phyloP scores from a whole-genome alignment of 306 rosid species.

The Senna siamea region DNA sequence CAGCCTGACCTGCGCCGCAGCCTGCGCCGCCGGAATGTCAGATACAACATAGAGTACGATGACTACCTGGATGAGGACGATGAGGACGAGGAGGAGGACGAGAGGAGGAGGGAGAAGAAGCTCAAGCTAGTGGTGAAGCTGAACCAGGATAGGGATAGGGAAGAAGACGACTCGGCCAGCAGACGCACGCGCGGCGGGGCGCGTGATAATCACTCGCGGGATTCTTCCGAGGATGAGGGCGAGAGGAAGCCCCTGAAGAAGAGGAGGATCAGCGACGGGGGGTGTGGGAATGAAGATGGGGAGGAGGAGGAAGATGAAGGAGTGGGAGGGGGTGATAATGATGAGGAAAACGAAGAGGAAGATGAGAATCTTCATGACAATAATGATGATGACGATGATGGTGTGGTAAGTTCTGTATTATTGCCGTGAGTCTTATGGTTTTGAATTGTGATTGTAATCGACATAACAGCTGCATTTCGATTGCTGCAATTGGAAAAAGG shows the following conservation, averaged over 20 bases:
- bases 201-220: slow-evolving; percentile 57
- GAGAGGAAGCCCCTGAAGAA: slow-evolving; percentile 59
- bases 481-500: background rate
- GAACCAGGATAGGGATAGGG: slow-evolving; percentile 54
- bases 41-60: slow-evolving; percentile 86
- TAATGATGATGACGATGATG: slow-evolving; percentile 46
- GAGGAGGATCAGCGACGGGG: slow-evolving; percentile 50
- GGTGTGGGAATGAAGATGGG: slow-evolving; percentile 39
- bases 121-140: slow-evolving; percentile 87
- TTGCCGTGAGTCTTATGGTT: background rate
- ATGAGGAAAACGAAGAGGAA: slow-evolving; percentile 20
- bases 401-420: slow-evolving; percentile 58
- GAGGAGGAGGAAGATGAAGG: slow-evolving; percentile 40
- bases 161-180: slow-evolving; percentile 38
- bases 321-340: slow-evolving; percentile 42
- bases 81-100: slow-evolving; percentile 71
- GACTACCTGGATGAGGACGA: slow-evolving; percentile 79
- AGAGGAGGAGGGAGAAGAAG: slow-evolving; percentile 81
- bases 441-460: background rate
- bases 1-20: slow-evolving; percentile 76
- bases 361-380: slow-evolving; percentile 36
- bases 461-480: slow-evolving; percentile 6
- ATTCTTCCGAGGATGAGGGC: slow-evolving; percentile 41
- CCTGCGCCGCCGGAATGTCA: slow-evolving; percentile 84
- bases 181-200: slow-evolving; percentile 36